Evolutionary conservation across 1,284 basidiomycete genomes (phyloP), one percentile per base, ranked within the genome.

Genomic region (Prillingera fragicola): DNA sequence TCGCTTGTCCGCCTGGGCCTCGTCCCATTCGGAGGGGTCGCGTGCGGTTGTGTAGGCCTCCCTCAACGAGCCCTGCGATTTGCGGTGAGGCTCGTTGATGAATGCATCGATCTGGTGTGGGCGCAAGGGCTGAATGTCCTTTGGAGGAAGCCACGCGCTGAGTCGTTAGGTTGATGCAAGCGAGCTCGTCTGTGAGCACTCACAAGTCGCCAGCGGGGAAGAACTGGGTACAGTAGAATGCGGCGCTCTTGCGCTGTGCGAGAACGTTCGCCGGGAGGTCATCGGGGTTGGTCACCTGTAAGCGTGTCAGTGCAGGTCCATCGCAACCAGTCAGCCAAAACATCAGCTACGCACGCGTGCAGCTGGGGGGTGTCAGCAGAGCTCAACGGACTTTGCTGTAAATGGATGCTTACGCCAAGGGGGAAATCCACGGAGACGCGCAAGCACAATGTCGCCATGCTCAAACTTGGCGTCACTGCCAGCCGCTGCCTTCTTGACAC

Each of bases 341-440:
- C 26, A 22, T 22, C 19, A 33, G 8, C 14, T 29, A 47, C 52
- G 34, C 37, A 54, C 52, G 27, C 52, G 38, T 13, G 52, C 52
- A 31, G 52, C 52, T 54, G 45, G n/a, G 28, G 9, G 17, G 18
- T 29, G 46, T 48, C 33, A 52, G 50, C 32, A 35, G 24, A 13
- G 15, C 23, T 7, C 5, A n/a, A 5, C n/a, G 14, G 19, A 3
- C 27, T 8, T 14, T 12, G 18, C 15, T 22, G n/a, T 24, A 34
- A 17, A 24, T 15, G n/a, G 28, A 24, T 3, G 28, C 70, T 70
- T 57, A 72, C 70, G 70, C 92, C 92, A 97, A 23, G 85, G 79
- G 12, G 94, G 89, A 74, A 79, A 97, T 13, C 94, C 92, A 73
- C 87, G 87, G 64, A 98, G 76, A 75, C 95, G 91, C 29, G 81